Base-by-base conservation (phyloP, 306 rosid species). In the Castanopsis chinensis region DNA sequence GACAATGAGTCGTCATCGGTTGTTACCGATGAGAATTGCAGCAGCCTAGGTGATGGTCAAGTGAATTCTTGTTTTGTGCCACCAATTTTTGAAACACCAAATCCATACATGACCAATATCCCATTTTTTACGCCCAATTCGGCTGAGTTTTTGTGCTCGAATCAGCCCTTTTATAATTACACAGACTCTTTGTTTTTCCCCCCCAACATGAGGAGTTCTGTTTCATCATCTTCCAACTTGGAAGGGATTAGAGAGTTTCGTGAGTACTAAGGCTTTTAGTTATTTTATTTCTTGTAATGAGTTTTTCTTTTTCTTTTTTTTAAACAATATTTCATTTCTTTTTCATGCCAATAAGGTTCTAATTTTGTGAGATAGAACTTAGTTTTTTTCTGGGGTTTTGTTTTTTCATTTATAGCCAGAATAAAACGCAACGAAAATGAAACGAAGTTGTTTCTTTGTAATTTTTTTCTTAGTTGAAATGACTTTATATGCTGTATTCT, bases 1-100 rank as follows among this genome's bases (percentile, higher is more conserved):
- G 97, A 93, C 17, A 93, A 82, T 2, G 98, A 93, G 21, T 75
- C 92, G n/a, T 93, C 97, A 0, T 89, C 94, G 0, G 88, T 70
- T 51, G 59, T 78, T 15, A 91, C 92, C 0, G 87, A 89, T 1
- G 98, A 91, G 33, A 82, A 90, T 52, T 84, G 81, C 60, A 76
- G 88, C 43, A 82, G 82, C 63, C 72, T 69, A 56, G 76, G 60
- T 8, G 59, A 65, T 25, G 67, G 63, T 21, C 93, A 86, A n/a
- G 91, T 83, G n/a, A 86, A 80, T 43, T 88, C 91, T 4, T 90
- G 89, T 53, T 90, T 88, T 35, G 49, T 81, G 81, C 27, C 85
- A 3, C 60, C 74, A 1, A 76, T 85, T 3, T 11, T 83, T 28
- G 89, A 88, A 79, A 76, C 86, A 0, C 58, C 84, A 32, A 84